Evolutionary conservation across 129 eudicot genomes (phyloP).

Genomic region (Smallanthus sonchifolius): DNA sequence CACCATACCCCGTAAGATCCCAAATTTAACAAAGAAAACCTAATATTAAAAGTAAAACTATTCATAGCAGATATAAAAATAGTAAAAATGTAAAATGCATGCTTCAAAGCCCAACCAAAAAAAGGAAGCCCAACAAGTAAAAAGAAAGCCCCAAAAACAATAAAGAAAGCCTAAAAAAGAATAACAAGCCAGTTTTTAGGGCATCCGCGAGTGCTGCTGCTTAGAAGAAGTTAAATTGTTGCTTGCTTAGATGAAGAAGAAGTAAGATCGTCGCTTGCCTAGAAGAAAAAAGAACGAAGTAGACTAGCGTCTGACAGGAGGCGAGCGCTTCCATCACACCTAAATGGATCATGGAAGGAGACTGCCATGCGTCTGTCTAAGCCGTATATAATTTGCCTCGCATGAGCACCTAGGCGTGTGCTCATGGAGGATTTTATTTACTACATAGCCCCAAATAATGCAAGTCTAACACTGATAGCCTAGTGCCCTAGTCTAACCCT

Average conservation of each 20-base stretch:
- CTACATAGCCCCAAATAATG: not conserved
- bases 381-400: not conserved
- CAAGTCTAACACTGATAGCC: not conserved
- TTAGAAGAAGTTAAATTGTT: not conserved
- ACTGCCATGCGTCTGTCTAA: not conserved
- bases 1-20: not conserved
- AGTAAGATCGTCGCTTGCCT: not conserved
- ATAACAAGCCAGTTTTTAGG: not conserved
- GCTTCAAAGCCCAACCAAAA: not conserved
- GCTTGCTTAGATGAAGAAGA: not conserved
- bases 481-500: not conserved
- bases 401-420: not conserved
- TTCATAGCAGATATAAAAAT: not conserved
- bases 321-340: no score
- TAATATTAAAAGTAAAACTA: not conserved
- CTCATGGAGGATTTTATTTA: not conserved
- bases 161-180: not conserved
- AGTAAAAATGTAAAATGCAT: not conserved
- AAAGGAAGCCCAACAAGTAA: not conserved
- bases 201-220: not conserved
- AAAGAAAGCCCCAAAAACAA: not conserved
- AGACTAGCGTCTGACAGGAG: not conserved
- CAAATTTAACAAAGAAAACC: not conserved
- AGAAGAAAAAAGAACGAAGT: not conserved
- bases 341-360: not conserved